Percentiles rank a stretch among this genome's conserved stretches.
Conservation (phyloP, 176 grass and related monocot species). For the Saccharum spontaneum region DNA sequence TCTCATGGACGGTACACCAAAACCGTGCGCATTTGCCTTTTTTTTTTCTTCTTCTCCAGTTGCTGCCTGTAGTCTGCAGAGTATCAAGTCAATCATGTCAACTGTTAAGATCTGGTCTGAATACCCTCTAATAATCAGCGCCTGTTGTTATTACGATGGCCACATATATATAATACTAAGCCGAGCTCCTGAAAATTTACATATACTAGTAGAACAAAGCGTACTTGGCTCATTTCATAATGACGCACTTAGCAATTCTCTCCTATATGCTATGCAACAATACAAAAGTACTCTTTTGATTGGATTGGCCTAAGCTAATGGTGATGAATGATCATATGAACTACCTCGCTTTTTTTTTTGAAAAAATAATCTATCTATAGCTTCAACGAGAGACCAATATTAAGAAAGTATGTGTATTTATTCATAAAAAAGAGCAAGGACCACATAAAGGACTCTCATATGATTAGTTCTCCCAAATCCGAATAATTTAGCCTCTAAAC, state of each 20-base stretch:
- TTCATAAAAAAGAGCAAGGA: slow-evolving; percentile 2
- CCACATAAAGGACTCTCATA: slow-evolving; percentile 28
- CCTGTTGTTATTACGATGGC: not conserved
- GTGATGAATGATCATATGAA: slow-evolving; percentile 27
- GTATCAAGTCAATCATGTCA: not conserved
- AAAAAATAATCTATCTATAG: not conserved
- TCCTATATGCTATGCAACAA: not conserved
- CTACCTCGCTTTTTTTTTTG: not conserved
- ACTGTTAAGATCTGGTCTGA: not conserved
- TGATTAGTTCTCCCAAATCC: slow-evolving; percentile 24
- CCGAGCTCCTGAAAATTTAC: slow-evolving; percentile 8
- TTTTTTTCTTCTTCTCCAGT: not conserved
- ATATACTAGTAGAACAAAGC: not conserved
- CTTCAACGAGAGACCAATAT: slow-evolving; percentile 17
- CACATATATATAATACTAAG: not conserved
- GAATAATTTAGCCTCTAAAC: slow-evolving; percentile 26
- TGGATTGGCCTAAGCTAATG: slow-evolving; percentile 12
- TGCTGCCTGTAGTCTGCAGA: not conserved
- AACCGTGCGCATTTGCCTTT: not conserved
- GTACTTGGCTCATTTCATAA: not conserved
- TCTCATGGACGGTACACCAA: slow-evolving; percentile 4
- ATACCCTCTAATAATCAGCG: not conserved
- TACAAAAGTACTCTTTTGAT: slow-evolving; percentile 18
- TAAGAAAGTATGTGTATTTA: not conserved
- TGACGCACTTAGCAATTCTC: not conserved